These are phyloP conservation scores for Daldinia bambusicola DNA, from an alignment of 495 filamentous ascomycete genomes.

Conservation along the genomic window DNA sequence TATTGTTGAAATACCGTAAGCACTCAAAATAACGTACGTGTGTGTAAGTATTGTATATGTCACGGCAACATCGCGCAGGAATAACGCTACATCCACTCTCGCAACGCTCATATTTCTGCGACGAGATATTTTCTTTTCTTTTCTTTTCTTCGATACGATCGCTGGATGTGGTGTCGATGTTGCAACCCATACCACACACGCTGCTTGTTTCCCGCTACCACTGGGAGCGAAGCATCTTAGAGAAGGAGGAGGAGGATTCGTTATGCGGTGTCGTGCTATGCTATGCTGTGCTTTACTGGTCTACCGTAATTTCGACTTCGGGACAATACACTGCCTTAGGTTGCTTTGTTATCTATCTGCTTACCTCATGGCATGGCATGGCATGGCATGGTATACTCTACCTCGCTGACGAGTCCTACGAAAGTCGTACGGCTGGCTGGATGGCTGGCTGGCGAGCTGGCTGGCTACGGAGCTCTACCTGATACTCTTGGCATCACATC, in stretches of 20 bases:
- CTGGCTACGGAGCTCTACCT: neutral
- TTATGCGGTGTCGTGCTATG: neutral
- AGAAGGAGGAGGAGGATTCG: constrained; percentile 1
- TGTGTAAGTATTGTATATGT: constrained; percentile 19
- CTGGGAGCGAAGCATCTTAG: neutral
- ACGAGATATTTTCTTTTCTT: constrained; percentile 18
- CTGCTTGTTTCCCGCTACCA: constrained; percentile 1
- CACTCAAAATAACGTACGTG: constrained; percentile 40
- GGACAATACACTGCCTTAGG: too few species aligned
- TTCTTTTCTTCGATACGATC: constrained; percentile 29
- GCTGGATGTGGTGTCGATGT: constrained; percentile 5
- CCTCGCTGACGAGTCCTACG: neutral
- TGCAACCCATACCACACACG: constrained; percentile 4
- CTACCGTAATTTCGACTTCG: neutral
- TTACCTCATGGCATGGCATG: neutral
- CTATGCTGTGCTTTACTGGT: neutral
- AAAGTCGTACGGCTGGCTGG: neutral
- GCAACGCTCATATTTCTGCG: constrained; percentile 30
- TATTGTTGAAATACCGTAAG: constrained; percentile 33
- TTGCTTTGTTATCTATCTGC: neutral
- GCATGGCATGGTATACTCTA: neutral
- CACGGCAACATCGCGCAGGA: constrained; percentile 37
- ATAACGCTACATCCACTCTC: constrained; percentile 27
- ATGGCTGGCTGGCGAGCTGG: too few species aligned
- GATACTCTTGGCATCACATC: constrained; percentile 6